Evolutionary conservation across 2,329 filamentous ascomycete genomes (phyloP).

Genomic region (Xylaria sp.): DNA sequence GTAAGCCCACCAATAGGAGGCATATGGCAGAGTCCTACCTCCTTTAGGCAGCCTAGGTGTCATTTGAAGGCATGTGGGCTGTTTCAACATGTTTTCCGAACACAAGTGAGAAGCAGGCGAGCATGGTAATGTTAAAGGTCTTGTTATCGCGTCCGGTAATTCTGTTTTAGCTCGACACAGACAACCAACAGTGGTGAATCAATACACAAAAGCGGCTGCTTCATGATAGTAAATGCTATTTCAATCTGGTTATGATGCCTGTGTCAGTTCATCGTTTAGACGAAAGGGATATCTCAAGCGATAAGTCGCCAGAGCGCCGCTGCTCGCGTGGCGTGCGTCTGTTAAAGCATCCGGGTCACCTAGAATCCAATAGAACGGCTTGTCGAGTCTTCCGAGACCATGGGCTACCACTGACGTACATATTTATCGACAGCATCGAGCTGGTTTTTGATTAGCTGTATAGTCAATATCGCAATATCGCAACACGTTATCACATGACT

Average conservation of each 20-base stretch:
- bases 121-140: neutral
- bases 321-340: neutral
- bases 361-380: neutral
- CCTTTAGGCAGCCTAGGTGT: no score
- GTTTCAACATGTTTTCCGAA: constrained; percentile 3
- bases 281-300: constrained; percentile 1
- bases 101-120: neutral
- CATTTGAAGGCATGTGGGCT: no score
- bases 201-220: neutral
- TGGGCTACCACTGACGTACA: neutral
- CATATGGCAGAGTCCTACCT: no score
- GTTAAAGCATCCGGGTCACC: constrained; percentile 4
- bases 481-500: neutral
- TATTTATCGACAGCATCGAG: constrained; percentile 1
- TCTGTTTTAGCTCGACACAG: constrained; percentile 1
- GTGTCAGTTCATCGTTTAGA: neutral
- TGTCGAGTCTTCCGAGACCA: neutral
- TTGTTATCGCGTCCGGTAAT: neutral
- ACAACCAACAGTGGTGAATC: neutral
- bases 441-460: neutral
- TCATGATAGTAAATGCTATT: neutral
- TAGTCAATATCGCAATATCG: neutral
- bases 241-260: neutral
- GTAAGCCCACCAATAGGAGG: no score
- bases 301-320: neutral